A percentile compares a stretch with the other conserved stretches of the same genome.
Evolutionary conservation across 2,329 filamentous ascomycete genomes (phyloP).

Genomic region (Colletotrichum sp.): DNA sequence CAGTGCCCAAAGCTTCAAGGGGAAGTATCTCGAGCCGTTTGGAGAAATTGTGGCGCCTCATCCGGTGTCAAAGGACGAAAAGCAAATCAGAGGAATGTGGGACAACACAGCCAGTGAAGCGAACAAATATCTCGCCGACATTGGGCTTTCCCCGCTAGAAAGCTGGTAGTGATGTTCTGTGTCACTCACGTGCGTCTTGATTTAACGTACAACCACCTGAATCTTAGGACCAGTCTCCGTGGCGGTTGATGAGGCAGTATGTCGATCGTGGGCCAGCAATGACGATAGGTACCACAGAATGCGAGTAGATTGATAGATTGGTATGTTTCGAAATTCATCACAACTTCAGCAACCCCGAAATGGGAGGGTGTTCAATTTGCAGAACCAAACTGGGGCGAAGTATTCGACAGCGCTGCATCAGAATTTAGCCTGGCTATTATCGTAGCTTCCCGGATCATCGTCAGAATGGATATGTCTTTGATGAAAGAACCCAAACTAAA

Average conservation of each 20-base stretch:
- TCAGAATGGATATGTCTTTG: not conserved
- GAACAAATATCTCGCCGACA: conserved; percentile 5
- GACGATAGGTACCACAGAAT: not conserved
- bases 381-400: not conserved
- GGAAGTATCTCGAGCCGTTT: conserved; percentile 24
- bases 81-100: conserved; percentile 22
- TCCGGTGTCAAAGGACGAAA: conserved; percentile 8
- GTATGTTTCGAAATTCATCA: accelerated
- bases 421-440: not conserved
- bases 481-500: not conserved
- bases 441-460: not conserved
- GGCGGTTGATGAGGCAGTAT: not conserved
- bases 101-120: conserved; percentile 19
- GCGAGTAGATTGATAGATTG: not conserved
- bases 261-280: accelerated
- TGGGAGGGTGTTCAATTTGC: not conserved
- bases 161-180: not conserved
- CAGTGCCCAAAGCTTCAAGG: conserved; percentile 16
- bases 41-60: conserved; percentile 17
- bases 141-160: not conserved
- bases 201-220: not conserved
- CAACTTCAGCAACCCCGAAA: not conserved
- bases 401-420: not conserved
- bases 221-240: accelerated
- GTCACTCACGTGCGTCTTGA: accelerated